These are phyloP conservation scores for Leccinum ambiguum DNA, from an alignment of 1,284 basidiomycete genomes.

Conservation along the genomic window DNA sequence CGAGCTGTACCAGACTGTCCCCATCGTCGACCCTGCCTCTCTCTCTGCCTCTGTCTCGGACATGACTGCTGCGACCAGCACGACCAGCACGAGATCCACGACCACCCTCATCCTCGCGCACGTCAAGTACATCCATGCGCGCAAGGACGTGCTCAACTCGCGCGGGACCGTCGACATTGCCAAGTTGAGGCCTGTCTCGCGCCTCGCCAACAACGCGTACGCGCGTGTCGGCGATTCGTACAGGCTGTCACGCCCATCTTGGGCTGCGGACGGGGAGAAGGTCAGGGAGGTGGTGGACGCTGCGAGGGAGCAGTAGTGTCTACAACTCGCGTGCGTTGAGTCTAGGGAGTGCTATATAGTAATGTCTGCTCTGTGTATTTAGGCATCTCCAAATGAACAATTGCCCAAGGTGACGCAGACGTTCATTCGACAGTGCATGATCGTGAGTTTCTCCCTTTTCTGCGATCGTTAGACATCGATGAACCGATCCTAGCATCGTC, in stretches of 20 bases:
- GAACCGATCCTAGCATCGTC: slow-evolving; percentile 59
- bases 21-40: slow-evolving; percentile 41
- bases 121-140: slow-evolving; percentile 62
- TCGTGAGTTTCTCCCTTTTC: slow-evolving; percentile 48
- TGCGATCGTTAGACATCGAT: slow-evolving; percentile 12
- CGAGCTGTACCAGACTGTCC: slow-evolving; percentile 46
- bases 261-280: slow-evolving; percentile 33
- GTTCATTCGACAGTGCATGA: slow-evolving; percentile 87
- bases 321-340: neutral
- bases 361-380: neutral
- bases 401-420: slow-evolving; percentile 83
- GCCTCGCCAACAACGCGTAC: slow-evolving; percentile 60
- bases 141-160: slow-evolving; percentile 45
- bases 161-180: slow-evolving; percentile 46
- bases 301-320: neutral
- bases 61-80: neutral
- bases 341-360: neutral
- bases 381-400: neutral
- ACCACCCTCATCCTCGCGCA: slow-evolving; percentile 54
- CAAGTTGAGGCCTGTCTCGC: slow-evolving; percentile 52
- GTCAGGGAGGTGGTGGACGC: neutral
- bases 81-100: slow-evolving; percentile 29
- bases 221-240: slow-evolving; percentile 45
- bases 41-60: neutral
- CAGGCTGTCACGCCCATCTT: slow-evolving; percentile 48